Conservation (phyloP, 352 stramenopile genomes). For the Halophytophthora batemanensis region DNA sequence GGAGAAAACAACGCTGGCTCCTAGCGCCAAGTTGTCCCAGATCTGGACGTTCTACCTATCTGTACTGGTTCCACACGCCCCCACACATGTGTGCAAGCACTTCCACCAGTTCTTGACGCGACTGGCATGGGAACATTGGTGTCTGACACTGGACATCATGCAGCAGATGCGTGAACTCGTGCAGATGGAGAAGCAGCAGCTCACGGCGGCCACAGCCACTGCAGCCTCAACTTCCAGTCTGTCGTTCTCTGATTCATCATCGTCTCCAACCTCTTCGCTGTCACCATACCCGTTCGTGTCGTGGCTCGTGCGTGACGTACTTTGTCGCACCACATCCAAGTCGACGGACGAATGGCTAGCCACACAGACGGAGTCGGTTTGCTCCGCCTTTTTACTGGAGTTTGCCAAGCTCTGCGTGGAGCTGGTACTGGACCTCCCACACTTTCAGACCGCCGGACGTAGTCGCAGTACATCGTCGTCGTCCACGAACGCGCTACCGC, state of each 20-base stretch:
- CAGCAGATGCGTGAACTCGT: conserved; percentile 82
- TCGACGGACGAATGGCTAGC: conserved; percentile 66
- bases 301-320: conserved; percentile 78
- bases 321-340: conserved; percentile 81
- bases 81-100: conserved; percentile 75
- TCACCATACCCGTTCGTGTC: conserved; percentile 82
- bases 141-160: conserved; percentile 74
- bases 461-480: conserved; percentile 26
- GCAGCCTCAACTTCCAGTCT: conserved; percentile 5
- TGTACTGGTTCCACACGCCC: conserved; percentile 68
- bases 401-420: conserved; percentile 77
- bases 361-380: conserved; percentile 48
- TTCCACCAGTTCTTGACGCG: conserved; percentile 81
- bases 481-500: conserved; percentile 67
- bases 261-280: conserved; percentile 26
- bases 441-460: conserved; percentile 53
- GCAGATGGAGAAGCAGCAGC: conserved; percentile 57
- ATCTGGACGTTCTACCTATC: conserved; percentile 82
- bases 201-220: conserved; percentile 21
- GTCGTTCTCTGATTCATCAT: conserved; percentile 22
- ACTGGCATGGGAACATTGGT: conserved; percentile 83
- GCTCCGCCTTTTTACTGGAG: conserved; percentile 67
- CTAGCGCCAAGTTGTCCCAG: conserved; percentile 57
- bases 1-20: conserved; percentile 19
- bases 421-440: conserved; percentile 69